Evolutionary conservation across 2,329 filamentous ascomycete species (phyloP).

Genomic region (Stromatinia cepivora): DNA sequence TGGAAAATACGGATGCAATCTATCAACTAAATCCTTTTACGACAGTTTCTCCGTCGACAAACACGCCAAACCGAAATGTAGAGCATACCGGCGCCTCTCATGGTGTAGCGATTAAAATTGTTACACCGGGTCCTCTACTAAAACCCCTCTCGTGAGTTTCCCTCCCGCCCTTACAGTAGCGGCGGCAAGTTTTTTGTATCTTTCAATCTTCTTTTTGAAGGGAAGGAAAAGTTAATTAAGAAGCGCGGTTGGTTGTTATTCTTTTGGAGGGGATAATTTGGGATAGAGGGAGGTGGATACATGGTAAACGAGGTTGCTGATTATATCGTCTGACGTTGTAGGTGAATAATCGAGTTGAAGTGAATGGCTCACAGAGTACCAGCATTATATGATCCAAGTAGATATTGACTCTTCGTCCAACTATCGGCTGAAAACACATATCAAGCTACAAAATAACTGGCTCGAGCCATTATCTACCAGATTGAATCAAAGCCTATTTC

Average conservation of each 20-base stretch:
- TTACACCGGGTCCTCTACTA: neutral
- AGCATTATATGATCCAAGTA: neutral
- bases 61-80: neutral
- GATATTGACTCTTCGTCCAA: neutral
- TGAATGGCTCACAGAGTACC: constrained; percentile 2
- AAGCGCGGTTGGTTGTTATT: neutral
- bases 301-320: neutral
- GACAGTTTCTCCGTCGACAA: neutral
- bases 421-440: neutral
- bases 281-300: neutral
- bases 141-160: neutral
- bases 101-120: neutral
- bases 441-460: neutral
- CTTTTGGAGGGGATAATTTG: neutral
- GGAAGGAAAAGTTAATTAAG: neutral
- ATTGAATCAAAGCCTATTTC: neutral
- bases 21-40: neutral
- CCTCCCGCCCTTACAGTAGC: neutral
- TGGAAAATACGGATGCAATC: no score
- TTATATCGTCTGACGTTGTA: neutral
- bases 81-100: neutral
- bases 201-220: neutral
- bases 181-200: neutral
- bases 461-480: neutral
- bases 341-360: neutral